A percentile compares a stretch with the other conserved stretches of the same genome.
Evolutionary conservation across 148 eudicot genomes (phyloP).

Genomic region (Diospyros lotus): DNA sequence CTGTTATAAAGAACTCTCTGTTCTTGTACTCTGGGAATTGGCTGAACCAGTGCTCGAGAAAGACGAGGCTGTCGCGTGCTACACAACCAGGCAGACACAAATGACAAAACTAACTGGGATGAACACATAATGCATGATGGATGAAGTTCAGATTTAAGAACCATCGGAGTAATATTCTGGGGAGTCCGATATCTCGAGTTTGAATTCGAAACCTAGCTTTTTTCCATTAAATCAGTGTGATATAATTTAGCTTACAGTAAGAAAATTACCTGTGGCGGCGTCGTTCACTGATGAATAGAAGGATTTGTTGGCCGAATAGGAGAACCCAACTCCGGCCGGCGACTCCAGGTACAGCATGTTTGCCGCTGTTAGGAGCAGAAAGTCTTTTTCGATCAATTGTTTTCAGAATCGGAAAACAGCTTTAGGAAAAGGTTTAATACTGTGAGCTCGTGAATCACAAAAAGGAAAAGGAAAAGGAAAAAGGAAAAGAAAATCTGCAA

Average conservation of each 20-base stretch:
- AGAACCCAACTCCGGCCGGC: conserved; percentile 87
- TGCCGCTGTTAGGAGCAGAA: conserved; percentile 44
- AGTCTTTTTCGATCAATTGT: too few relatives aligned
- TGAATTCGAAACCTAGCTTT: too few relatives aligned
- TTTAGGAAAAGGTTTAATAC: not conserved
- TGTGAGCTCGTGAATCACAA: not conserved
- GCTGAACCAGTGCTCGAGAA: conserved; percentile 56
- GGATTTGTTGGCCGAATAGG: conserved; percentile 52
- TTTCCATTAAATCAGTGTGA: too few relatives aligned
- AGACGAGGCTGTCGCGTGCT: conserved; percentile 58
- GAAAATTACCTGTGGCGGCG: conserved; percentile 45
- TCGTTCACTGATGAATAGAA: conserved; percentile 50
- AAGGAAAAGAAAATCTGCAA: not conserved
- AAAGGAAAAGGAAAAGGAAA: not conserved
- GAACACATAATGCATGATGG: too few relatives aligned
- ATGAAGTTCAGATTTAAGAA: too few relatives aligned
- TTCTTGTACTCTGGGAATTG: conserved; percentile 63
- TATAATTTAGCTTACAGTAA: too few relatives aligned
- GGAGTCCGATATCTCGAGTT: too few relatives aligned
- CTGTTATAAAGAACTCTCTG: conserved; percentile 60
- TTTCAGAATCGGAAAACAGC: not conserved
- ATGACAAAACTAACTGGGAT: not conserved
- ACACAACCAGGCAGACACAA: not conserved
- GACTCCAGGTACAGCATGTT: conserved; percentile 77
- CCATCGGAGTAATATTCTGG: too few relatives aligned